Conservation (phyloP, 495 filamentous ascomycete species). For the Neurospora sp. region DNA sequence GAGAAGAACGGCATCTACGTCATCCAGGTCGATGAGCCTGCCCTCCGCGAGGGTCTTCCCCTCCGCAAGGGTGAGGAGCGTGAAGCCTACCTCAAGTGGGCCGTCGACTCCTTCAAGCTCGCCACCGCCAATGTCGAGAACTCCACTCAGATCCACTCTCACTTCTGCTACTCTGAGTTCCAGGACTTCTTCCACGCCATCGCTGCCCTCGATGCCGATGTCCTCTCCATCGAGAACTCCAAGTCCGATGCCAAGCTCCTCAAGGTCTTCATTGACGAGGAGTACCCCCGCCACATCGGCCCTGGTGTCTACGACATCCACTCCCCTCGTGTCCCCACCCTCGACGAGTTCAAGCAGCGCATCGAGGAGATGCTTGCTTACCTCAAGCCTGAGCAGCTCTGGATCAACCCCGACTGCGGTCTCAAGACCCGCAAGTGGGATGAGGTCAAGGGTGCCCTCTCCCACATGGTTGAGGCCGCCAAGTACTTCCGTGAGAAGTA, state of each 20-base stretch:
- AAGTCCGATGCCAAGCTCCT: slow-evolving; percentile 99
- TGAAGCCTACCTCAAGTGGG: slow-evolving; percentile 91
- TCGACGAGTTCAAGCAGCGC: slow-evolving; percentile 95
- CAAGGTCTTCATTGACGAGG: slow-evolving; percentile 94
- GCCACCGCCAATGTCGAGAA: slow-evolving; percentile 83
- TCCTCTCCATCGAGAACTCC: slow-evolving; percentile 98
- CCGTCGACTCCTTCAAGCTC: slow-evolving; percentile 92
- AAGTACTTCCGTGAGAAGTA: slow-evolving; percentile 93
- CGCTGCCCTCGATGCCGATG: slow-evolving; percentile 93
- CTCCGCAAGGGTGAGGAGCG: slow-evolving; percentile 87
- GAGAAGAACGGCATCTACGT: slow-evolving; percentile 91
- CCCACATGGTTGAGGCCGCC: slow-evolving; percentile 91
- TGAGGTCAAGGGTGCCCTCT: slow-evolving; percentile 87
- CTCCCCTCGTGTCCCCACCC: slow-evolving; percentile 87
- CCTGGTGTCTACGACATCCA: slow-evolving; percentile 99
- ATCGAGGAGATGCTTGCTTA: slow-evolving; percentile 94
- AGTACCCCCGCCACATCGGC: slow-evolving; percentile 93
- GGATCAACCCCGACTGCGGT: slow-evolving; percentile 98
- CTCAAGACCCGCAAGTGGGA: slow-evolving; percentile 95
- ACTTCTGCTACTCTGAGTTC: slow-evolving; percentile 99
- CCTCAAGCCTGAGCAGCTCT: slow-evolving; percentile 91
- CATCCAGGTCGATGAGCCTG: slow-evolving; percentile 98
- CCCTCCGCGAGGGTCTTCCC: slow-evolving; percentile 96
- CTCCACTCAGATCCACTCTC: slow-evolving; percentile 96
- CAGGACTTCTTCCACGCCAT: slow-evolving; percentile 99